Evolutionary conservation across 352 stramenopile genomes (phyloP).

Genomic region (Globisporangium polare): DNA sequence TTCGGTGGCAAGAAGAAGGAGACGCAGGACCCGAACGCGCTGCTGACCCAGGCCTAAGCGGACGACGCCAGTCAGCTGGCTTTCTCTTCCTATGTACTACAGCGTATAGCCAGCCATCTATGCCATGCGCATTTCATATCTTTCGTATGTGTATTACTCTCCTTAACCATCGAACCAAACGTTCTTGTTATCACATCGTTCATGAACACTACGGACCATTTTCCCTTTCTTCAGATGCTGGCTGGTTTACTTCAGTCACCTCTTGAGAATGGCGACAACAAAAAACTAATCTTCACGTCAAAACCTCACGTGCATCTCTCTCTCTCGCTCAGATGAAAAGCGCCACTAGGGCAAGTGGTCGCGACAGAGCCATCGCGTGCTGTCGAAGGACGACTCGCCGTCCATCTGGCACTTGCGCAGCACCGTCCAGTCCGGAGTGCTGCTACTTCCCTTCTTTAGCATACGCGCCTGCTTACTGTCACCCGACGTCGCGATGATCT

Average conservation of each 20-base stretch:
- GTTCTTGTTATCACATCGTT: not conserved
- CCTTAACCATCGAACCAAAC: not conserved
- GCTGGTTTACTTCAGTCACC: not conserved
- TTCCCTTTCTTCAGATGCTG: too few relatives aligned
- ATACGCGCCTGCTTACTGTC: not conserved
- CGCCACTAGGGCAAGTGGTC: slow-evolving; percentile 15
- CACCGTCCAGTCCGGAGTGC: slow-evolving; percentile 28
- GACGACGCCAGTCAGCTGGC: not conserved
- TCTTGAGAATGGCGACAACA: not conserved
- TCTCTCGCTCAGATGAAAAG: not conserved
- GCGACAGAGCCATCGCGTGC: slow-evolving; percentile 46
- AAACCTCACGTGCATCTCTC: not conserved
- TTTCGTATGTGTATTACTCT: slow-evolving; percentile 2
- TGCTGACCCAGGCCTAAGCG: slow-evolving; percentile 11
- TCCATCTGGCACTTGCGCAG: slow-evolving; percentile 37
- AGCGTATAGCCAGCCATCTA: too few relatives aligned
- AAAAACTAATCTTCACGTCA: not conserved
- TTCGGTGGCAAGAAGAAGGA: slow-evolving; percentile 31
- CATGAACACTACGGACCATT: not conserved
- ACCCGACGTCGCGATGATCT: slow-evolving; percentile 29
- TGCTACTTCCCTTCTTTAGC: not conserved
- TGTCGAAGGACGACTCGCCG: slow-evolving; percentile 14
- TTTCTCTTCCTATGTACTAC: too few relatives aligned
- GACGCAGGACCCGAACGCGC: slow-evolving; percentile 19
- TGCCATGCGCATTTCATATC: not conserved